phyloP scores from a whole-genome alignment of 2,329 filamentous ascomycete genomes.

The Fusarium chaquense region DNA sequence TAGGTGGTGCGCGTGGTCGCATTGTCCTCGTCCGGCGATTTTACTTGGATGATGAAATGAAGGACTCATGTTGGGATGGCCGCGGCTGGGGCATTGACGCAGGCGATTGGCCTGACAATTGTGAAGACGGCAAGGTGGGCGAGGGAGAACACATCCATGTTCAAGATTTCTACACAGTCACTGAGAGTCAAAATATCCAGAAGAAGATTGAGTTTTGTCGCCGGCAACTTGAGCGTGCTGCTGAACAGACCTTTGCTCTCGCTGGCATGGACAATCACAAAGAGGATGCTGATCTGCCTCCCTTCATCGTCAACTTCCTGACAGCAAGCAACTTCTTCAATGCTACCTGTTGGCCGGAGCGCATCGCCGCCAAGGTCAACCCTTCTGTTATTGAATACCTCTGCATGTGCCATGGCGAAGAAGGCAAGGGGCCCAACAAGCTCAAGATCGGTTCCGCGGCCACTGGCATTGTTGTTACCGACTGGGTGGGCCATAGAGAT shows the following conservation, averaged over 20 bases:
- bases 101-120: slow-evolving; percentile 87
- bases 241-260: slow-evolving; percentile 61
- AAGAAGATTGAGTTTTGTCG: slow-evolving; percentile 82
- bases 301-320: slow-evolving; percentile 91
- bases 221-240: slow-evolving; percentile 81
- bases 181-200: slow-evolving; percentile 78
- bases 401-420: slow-evolving; percentile 67
- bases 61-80: slow-evolving; percentile 61
- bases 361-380: slow-evolving; percentile 88
- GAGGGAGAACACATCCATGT: slow-evolving; percentile 80
- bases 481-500: slow-evolving; percentile 88
- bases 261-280: slow-evolving; percentile 52
- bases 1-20: slow-evolving; percentile 84
- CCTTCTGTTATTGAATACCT: slow-evolving; percentile 76
- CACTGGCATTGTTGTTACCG: slow-evolving; percentile 90
- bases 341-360: slow-evolving; percentile 90
- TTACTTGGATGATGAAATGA: slow-evolving; percentile 68
- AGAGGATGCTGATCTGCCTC: slow-evolving; percentile 56
- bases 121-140: slow-evolving; percentile 76
- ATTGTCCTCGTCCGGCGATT: slow-evolving; percentile 89
- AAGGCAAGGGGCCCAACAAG: slow-evolving; percentile 62
- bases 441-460: slow-evolving; percentile 75
- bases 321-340: slow-evolving; percentile 96
- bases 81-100: slow-evolving; percentile 71
- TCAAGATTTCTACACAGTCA: slow-evolving; percentile 94